A percentile compares a stretch with the other conserved stretches of the same genome.
These are phyloP conservation scores for Aspergillus terreus DNA, from an alignment of 2,329 filamentous ascomycete species.

Conservation along the genomic window DNA sequence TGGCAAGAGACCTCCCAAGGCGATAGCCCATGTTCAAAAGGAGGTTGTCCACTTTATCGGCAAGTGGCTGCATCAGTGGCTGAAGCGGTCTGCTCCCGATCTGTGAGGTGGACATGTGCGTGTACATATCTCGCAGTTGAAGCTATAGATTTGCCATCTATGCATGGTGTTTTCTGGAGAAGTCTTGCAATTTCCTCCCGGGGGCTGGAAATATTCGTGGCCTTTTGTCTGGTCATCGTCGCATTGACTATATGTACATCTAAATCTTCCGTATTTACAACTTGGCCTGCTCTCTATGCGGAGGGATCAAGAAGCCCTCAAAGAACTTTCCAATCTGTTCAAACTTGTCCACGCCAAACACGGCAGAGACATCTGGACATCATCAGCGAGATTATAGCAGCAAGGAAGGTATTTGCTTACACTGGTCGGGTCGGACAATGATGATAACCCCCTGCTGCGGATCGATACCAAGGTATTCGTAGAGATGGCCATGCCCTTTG, in stretches of 20 bases:
- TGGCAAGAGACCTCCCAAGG: slow-evolving; percentile 54
- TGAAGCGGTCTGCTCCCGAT: not conserved
- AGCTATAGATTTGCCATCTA: no score
- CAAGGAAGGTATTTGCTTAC: slow-evolving; percentile 27
- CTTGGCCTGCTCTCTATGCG: slow-evolving; percentile 4
- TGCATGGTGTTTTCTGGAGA: no score
- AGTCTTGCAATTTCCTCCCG: no score
- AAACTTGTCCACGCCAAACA: slow-evolving; percentile 31
- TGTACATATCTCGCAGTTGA: not conserved
- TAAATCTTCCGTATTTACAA: not conserved
- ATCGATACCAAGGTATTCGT: slow-evolving; percentile 54
- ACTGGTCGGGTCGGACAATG: slow-evolving; percentile 60
- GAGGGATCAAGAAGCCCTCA: slow-evolving; percentile 25
- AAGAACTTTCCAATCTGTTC: slow-evolving; percentile 34
- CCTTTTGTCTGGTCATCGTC: no score
- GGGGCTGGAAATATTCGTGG: no score
- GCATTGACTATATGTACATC: not conserved
- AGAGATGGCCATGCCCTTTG: slow-evolving; percentile 55
- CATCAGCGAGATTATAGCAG: not conserved
- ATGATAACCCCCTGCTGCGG: slow-evolving; percentile 45
- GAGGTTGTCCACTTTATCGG: slow-evolving; percentile 60
- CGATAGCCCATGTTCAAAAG: slow-evolving; percentile 55
- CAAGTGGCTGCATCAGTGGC: slow-evolving; percentile 55
- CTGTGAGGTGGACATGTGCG: not conserved
- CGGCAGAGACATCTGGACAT: slow-evolving; percentile 38